These are phyloP conservation scores for Colletotrichum godetiae DNA, from an alignment of 2,329 filamentous ascomycete genomes.

Conservation along the genomic window DNA sequence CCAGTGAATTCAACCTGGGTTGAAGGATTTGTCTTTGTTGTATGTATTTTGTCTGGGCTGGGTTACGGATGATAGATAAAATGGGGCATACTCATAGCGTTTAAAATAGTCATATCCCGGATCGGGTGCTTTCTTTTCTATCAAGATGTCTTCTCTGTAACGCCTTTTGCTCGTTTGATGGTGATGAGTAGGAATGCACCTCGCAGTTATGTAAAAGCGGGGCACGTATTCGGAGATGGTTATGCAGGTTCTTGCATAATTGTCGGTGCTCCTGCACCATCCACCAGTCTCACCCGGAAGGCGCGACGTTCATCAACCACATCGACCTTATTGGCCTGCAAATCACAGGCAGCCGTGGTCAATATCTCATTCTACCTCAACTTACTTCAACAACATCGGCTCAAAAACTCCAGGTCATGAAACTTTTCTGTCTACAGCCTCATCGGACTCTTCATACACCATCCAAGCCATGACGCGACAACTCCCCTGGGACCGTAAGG, in stretches of 20 bases:
- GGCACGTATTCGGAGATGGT: background rate
- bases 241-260: background rate
- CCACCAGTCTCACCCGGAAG: background rate
- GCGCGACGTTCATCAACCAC: background rate
- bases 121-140: constrained; percentile 20
- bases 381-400: background rate
- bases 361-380: background rate
- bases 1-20: constrained; percentile 77
- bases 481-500: constrained; percentile 54
- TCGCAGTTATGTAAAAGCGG: background rate
- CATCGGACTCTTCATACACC: background rate
- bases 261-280: constrained; percentile 1
- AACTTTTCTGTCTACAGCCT: background rate
- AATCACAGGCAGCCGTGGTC: background rate
- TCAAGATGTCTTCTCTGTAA: background rate
- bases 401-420: background rate
- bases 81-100: constrained; percentile 21
- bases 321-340: background rate
- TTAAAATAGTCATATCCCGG: constrained; percentile 28
- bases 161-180: background rate
- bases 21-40: constrained; percentile 43
- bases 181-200: too few relatives aligned
- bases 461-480: constrained; percentile 58
- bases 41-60: background rate
- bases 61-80: constrained; percentile 30